phyloP scores from a whole-genome alignment of 139 green algal species.

The Chara braunii region DNA sequence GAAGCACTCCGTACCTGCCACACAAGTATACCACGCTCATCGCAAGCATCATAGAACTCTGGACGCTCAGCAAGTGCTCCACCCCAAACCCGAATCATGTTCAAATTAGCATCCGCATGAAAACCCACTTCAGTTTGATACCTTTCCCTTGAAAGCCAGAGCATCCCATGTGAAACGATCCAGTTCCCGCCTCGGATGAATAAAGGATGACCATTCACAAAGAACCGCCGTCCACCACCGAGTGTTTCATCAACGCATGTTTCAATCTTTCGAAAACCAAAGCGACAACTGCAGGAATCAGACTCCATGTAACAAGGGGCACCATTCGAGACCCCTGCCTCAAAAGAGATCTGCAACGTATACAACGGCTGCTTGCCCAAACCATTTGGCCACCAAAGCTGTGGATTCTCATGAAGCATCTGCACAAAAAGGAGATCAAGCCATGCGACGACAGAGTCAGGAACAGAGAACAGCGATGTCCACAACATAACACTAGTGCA shows the following conservation, averaged over 20 bases:
- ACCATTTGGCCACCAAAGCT: constrained; percentile 38
- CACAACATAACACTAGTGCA: too few species aligned
- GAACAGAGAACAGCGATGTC: too few species aligned
- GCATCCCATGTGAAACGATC: constrained; percentile 44
- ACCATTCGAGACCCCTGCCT: background rate
- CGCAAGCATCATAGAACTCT: constrained; percentile 45
- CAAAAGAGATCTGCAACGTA: constrained; percentile 1
- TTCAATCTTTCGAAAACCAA: constrained; percentile 29
- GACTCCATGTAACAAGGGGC: constrained; percentile 23
- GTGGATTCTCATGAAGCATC: too few species aligned
- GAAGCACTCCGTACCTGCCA: too few species aligned
- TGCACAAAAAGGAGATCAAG: too few species aligned
- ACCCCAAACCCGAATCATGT: constrained; percentile 47
- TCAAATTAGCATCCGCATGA: constrained; percentile 35
- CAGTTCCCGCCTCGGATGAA: constrained; percentile 44
- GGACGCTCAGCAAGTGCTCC: constrained; percentile 36
- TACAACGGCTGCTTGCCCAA: constrained; percentile 29
- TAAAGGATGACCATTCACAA: constrained; percentile 33
- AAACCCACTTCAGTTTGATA: constrained; percentile 32
- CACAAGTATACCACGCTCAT: constrained; percentile 32
- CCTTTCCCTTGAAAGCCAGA: constrained; percentile 22
- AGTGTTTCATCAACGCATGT: constrained; percentile 28
- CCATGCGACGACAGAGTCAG: too few species aligned
- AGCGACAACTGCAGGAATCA: constrained; percentile 15
- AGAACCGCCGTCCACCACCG: constrained; percentile 31